Evolutionary conservation across 257 asterid species (phyloP), one percentile per base, ranked within the genome.

Genomic region (Nicotiana attenuata): DNA sequence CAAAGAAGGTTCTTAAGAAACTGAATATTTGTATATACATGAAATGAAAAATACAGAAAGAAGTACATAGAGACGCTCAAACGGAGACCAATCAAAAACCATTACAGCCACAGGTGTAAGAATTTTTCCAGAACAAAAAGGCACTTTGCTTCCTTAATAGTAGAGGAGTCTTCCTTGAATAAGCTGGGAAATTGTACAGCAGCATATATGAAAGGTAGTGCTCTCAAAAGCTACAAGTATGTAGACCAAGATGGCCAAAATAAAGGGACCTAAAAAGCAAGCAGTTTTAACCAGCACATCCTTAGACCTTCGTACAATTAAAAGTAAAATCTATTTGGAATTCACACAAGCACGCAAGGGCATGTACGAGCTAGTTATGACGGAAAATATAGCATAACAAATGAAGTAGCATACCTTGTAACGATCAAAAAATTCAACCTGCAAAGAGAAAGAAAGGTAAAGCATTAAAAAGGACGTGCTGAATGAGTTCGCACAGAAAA

Each of bases 391-490:
- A 64, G 64, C 22, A 26, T 50, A 53, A 10, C 76, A 83, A 7
- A 83, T 65, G 56, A 45, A 86, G 75, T 85, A 71, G 57, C 79
- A 80, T 84, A 96, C 99, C 99, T 96, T 96, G 91, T 91, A 90
- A 65, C 87, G 92, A 87, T 96, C 98, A 77, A 96, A 96, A 87
- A 96, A 96, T 79, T 91, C 97, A 88, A 94, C 92, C 99, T 96
- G 96, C 87, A 86, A 81, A 86, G 81, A 80, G 55, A 67, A 86
- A 59, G 76, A 29, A 53, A 81, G 67, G 52, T 59, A 33, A 80
- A 7, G 55, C 55, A 61, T 86, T 64, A 90, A 89, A 78, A 83
- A 47, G 63, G 38, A 22, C 52, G 22, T n/a, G 76, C 61, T 77
- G 20, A 76, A 73, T 24, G 41, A 75, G 41, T 31, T 50, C 16